These are phyloP conservation scores for Leishmania mexicana DNA, from an alignment of 208 protist species.

Conservation along the genomic window DNA sequence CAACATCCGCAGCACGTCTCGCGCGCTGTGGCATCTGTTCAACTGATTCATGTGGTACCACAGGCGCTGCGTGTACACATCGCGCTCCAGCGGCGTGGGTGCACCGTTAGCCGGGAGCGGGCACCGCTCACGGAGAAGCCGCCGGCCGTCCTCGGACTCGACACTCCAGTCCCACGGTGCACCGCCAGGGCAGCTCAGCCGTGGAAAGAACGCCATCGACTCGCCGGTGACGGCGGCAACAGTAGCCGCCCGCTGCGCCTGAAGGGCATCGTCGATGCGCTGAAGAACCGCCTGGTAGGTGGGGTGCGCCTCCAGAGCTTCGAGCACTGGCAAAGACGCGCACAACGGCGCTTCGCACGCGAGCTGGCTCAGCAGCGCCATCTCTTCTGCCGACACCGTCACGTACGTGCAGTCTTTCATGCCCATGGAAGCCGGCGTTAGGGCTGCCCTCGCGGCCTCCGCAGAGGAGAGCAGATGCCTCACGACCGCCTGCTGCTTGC, in stretches of 20 bases:
- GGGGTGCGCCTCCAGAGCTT: constrained; percentile 15
- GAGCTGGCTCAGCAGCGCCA: constrained; percentile 1
- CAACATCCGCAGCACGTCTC: constrained; percentile 61
- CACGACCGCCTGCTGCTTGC: constrained; percentile 43
- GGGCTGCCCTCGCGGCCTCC: constrained; percentile 19
- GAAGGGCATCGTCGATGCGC: constrained; percentile 28
- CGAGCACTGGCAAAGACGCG: background rate
- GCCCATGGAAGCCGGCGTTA: constrained; percentile 21
- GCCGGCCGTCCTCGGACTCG: constrained; percentile 37
- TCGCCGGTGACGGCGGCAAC: background rate
- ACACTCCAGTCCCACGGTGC: constrained; percentile 85
- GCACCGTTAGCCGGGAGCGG: constrained; percentile 77
- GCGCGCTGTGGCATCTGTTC: constrained; percentile 56
- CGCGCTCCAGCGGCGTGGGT: constrained; percentile 84
- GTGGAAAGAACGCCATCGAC: constrained; percentile 47
- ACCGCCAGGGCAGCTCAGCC: constrained; percentile 70
- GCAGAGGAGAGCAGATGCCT: constrained; percentile 26
- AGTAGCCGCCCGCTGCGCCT: background rate
- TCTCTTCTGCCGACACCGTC: constrained; percentile 35
- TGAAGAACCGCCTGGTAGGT: constrained; percentile 12
- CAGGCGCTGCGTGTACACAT: constrained; percentile 68
- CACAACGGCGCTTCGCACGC: background rate
- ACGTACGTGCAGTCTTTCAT: constrained; percentile 37
- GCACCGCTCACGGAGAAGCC: constrained; percentile 43
- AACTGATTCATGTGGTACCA: constrained; percentile 77